Base-by-base conservation (phyloP, 176 grass and related monocot genomes). In the Elymus sibiricus region DNA sequence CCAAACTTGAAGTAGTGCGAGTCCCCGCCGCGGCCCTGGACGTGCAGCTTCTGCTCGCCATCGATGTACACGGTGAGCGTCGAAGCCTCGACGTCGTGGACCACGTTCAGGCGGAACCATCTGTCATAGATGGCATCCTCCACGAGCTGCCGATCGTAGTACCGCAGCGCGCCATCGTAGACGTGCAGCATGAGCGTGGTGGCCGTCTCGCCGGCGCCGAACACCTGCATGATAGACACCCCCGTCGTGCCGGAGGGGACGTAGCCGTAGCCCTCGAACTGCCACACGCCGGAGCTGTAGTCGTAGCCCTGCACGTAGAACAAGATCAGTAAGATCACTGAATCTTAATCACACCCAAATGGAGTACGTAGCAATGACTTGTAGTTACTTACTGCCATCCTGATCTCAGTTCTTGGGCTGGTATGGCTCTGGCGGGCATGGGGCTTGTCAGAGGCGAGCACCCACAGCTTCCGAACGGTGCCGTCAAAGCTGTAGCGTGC, bases 91-190 rank as follows among this genome's bases (percentile, higher is more conserved):
- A 93, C 53, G 16, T 86, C 76, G 63, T 93, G 91, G 71, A 93
- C 44, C 7, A 90, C 88, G 58, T 93, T 93, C 5, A 93, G 62
- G 10, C 64, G 65, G 63, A 94, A 94, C 90, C 92, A 94, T 16
- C 78, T 39, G 37, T 92, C 55, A 24, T 87, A 90, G 58, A 94
- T 90, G 29, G 28, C 2, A 9, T 28, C 64, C 69, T 91, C 84
- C 3, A 89, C 70, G 7, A 87, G 7, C 22, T 72, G 73, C 8
- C 37, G 0, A 15, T 82, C 8, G 62, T 91, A 89, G 80, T 81
- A 85, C 11, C 13, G 74, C 2, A 89, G 69, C 7, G 35, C 13
- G 19, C 83, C 83, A 13, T 70, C 15, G 19, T 89, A 89, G 28
- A 91, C 84, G 0, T 77, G 86, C 61, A 94, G 40, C 92, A 91